Base-by-base conservation (phyloP, 345 rosid species). In the Carallia brachiata region DNA sequence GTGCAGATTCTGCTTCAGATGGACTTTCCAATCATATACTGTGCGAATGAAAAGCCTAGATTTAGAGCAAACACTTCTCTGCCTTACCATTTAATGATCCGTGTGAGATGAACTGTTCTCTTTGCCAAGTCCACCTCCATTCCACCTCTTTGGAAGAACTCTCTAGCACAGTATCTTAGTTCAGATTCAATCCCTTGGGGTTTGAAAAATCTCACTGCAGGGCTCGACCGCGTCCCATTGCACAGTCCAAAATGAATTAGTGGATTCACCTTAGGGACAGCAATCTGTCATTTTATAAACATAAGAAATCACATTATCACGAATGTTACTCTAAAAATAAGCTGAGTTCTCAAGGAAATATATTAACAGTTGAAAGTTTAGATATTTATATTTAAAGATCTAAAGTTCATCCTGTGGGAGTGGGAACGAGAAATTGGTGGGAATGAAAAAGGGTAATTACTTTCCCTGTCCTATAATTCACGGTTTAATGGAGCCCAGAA, bases 171-270 rank as follows among this genome's bases (percentile, higher is more conserved):
- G 65, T 55, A 57, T 84, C 84, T 89, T 8, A 95, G 81, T 67
- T 90, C 93, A 40, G 84, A 73, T 73, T 85, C 87, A 18, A 92
- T 82, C 53, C 91, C 92, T 72, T 87, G 81, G 1, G 88, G 52
- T 19, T 90, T 82, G 83, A 84, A 95, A 81, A 95, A 95, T 74
- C 92, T 86, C 65, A 90, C 90, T 0, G 74, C 55, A 16, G 99
- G 97, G 77, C 91, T 85, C 37, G 97, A 92, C 68, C 80, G 86
- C 39, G 99, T 80, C 63, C 99, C 99, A 16, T 86, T 82, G 78
- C 96, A 95, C 6, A 86, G 79, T 55, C 99, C 97, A 56, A 90
- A 91, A 82, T 95, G 97, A 54, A 95, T 79, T 17, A 92, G 71
- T 6, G 99, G 97, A 70, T 89, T 91, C 71, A 85, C 66, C 71